These are phyloP conservation scores for Boletus huronensis DNA, from an alignment of 768 basidiomycete genomes.

Conservation along the genomic window DNA sequence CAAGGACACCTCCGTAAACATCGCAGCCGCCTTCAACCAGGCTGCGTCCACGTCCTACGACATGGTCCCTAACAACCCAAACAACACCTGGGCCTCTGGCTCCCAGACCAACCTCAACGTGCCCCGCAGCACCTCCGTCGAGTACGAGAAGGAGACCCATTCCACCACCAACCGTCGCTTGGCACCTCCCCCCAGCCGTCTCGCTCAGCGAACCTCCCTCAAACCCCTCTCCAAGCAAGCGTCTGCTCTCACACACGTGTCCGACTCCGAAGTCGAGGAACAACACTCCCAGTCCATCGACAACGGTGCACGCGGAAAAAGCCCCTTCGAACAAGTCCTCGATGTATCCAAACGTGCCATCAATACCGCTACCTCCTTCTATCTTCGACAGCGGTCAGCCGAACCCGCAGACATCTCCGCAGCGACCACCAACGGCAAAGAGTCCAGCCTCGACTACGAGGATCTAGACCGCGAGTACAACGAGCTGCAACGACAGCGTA, in stretches of 20 bases:
- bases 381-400: conserved; percentile 58
- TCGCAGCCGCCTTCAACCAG: conserved; percentile 76
- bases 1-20: conserved; percentile 84
- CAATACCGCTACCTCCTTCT: conserved; percentile 54
- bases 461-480: conserved; percentile 69
- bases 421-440: conserved; percentile 37
- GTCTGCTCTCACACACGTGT: conserved; percentile 51
- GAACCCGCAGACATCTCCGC: conserved; percentile 48
- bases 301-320: conserved; percentile 54
- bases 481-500: conserved; percentile 28
- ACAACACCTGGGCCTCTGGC: conserved; percentile 65
- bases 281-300: conserved; percentile 28
- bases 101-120: conserved; percentile 45
- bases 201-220: conserved; percentile 30
- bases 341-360: conserved; percentile 54
- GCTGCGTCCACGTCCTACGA: conserved; percentile 49
- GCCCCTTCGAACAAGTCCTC: conserved; percentile 60
- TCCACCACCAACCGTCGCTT: conserved; percentile 54
- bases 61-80: conserved; percentile 49
- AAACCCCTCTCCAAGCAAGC: conserved; percentile 54
- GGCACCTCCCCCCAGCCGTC: conserved; percentile 56
- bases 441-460: conserved; percentile 72
- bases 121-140: conserved; percentile 74
- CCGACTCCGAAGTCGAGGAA: conserved; percentile 68
- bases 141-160: conserved; percentile 68